phyloP scores from a whole-genome alignment of 129 eudicot species.

The Chrysanthemum seticuspe region DNA sequence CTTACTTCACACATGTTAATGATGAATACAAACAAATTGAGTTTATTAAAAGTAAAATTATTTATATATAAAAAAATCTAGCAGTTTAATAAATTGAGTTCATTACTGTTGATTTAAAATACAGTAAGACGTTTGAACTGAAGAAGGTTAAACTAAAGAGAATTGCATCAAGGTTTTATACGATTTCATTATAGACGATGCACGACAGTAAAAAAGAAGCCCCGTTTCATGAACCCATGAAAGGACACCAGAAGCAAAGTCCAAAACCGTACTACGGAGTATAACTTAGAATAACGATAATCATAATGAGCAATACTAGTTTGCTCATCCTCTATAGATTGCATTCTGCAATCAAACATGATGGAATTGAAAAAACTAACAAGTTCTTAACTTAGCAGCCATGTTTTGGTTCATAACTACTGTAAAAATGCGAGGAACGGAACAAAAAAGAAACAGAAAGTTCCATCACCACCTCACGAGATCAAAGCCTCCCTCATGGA shows the following conservation, averaged over 20 bases:
- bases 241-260: conserved; percentile 3
- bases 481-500: conserved; percentile 36
- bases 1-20: too few species aligned
- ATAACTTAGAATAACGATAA: conserved; percentile 20
- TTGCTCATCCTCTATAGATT: conserved; percentile 22
- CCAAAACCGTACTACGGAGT: not conserved
- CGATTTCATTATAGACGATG: too few species aligned
- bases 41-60: too few species aligned
- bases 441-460: conserved; percentile 16
- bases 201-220: not conserved
- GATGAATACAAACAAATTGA: too few species aligned
- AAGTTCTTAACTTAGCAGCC: conserved; percentile 22
- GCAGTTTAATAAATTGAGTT: too few species aligned
- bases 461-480: conserved; percentile 34
- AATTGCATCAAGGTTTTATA: too few species aligned
- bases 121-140: too few species aligned
- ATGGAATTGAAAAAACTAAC: conserved; percentile 10
- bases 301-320: conserved; percentile 23
- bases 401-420: conserved; percentile 19
- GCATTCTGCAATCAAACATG: conserved; percentile 43
- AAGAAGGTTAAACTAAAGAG: too few species aligned
- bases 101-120: too few species aligned
- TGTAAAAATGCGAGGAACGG: conserved; percentile 18
- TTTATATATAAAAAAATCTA: too few species aligned
- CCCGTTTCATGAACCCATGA: not conserved